Conservation (phyloP, 106 monocot species). For the Gastrodia elata region DNA sequence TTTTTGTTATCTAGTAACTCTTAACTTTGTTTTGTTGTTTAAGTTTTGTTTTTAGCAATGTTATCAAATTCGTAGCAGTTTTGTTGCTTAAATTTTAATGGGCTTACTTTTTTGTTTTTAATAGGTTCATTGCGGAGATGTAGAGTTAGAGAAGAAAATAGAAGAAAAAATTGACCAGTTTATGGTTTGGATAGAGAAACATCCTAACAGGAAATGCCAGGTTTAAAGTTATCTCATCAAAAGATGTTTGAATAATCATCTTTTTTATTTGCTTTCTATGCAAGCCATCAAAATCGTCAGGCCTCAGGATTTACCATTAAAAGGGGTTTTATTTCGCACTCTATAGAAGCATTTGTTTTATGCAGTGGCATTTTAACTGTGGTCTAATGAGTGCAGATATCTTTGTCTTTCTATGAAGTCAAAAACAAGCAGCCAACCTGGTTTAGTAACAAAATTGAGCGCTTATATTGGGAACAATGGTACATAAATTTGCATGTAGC, state of each 20-base stretch:
- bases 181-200: constrained; percentile 76
- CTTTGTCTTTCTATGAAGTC: constrained; percentile 82
- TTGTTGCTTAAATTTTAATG: not conserved
- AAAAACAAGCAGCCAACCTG: constrained; percentile 79
- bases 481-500: constrained; percentile 67
- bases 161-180: constrained; percentile 91
- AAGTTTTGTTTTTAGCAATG: no score
- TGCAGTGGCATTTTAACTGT: not conserved
- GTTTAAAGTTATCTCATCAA: constrained; percentile 17
- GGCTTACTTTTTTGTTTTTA: not conserved
- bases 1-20: no score
- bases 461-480: constrained; percentile 91
- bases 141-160: constrained; percentile 82
- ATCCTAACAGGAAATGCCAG: constrained; percentile 89
- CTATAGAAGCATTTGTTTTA: not conserved
- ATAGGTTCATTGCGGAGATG: constrained; percentile 91
- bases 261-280: not conserved
- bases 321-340: not conserved
- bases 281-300: not conserved
- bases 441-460: constrained; percentile 88
- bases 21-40: no score
- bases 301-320: not conserved
- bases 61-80: no score
- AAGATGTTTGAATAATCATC: not conserved
- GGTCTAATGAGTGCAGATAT: constrained; percentile 41